Evolutionary conservation across 768 basidiomycete species (phyloP).

Genomic region (Boletus subcaerulescens): DNA sequence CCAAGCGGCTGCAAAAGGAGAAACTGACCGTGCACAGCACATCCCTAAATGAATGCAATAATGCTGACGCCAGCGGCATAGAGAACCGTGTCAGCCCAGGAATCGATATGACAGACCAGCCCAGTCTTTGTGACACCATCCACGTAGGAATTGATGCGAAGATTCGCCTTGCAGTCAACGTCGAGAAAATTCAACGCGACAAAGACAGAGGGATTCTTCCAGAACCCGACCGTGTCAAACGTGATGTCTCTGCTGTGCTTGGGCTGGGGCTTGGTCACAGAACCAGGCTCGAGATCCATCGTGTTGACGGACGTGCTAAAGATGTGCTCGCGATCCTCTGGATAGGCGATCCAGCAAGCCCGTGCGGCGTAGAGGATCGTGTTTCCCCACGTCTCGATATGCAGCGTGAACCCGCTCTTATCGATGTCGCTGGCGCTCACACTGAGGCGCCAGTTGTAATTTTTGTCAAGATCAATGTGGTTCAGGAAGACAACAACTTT

Average conservation of each 20-base stretch:
- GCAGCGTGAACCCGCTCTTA: constrained; percentile 13
- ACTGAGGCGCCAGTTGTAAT: neutral
- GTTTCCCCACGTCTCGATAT: constrained; percentile 9
- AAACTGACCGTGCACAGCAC: neutral
- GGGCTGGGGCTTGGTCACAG: constrained; percentile 1
- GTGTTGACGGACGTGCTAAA: constrained; percentile 16
- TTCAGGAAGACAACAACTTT: neutral
- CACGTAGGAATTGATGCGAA: constrained; percentile 14
- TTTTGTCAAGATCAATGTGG: neutral
- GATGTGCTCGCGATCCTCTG: constrained; percentile 18
- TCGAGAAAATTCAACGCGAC: constrained; percentile 17
- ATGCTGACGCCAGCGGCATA: constrained; percentile 2
- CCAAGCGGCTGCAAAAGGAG: neutral
- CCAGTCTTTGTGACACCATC: constrained; percentile 2
- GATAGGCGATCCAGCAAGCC: constrained; percentile 21
- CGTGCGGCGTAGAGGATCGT: neutral
- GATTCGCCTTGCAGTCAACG: constrained; percentile 1
- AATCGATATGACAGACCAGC: constrained; percentile 11
- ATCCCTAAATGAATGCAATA: constrained; percentile 2
- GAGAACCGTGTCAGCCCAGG: constrained; percentile 10
- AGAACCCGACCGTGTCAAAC: neutral
- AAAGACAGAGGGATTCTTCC: constrained; percentile 18
- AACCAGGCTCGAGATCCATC: neutral
- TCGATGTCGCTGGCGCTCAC: constrained; percentile 9
- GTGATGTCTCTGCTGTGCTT: constrained; percentile 4